These are phyloP conservation scores for Filobasidium uniguttulatum DNA, from an alignment of 1,284 basidiomycete species.

Conservation along the genomic window DNA sequence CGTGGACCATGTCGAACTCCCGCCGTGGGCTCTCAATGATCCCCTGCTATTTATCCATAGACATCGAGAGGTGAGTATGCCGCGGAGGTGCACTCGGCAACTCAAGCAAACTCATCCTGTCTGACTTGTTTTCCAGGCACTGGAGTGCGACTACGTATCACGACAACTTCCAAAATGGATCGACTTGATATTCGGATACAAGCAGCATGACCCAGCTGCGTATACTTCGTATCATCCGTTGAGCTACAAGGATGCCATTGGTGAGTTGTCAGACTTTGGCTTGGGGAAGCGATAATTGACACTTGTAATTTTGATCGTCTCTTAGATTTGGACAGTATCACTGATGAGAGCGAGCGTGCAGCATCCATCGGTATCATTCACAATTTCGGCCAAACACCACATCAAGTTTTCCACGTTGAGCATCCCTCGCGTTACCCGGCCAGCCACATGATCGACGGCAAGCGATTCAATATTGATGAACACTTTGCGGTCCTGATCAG, in stretches of 20 bases:
- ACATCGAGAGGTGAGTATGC: constrained; percentile 54
- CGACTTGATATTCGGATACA: constrained; percentile 67
- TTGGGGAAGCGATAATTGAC: too few relatives aligned
- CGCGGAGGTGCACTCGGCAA: neutral
- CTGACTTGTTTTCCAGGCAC: constrained; percentile 44
- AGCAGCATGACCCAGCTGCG: constrained; percentile 64
- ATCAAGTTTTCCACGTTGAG: constrained; percentile 68
- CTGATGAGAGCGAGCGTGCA: constrained; percentile 72
- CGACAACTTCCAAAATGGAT: constrained; percentile 80
- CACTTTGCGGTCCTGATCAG: constrained; percentile 31
- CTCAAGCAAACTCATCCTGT: too few relatives aligned
- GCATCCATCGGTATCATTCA: constrained; percentile 91
- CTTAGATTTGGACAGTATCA: constrained; percentile 67
- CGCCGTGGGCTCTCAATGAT: constrained; percentile 79
- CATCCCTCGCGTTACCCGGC: constrained; percentile 66
- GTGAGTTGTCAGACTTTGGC: constrained; percentile 34
- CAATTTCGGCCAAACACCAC: constrained; percentile 85
- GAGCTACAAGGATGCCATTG: constrained; percentile 84
- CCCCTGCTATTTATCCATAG: constrained; percentile 68
- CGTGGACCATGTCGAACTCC: constrained; percentile 77
- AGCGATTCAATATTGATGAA: constrained; percentile 64
- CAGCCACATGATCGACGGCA: constrained; percentile 59
- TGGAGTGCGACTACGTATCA: constrained; percentile 82
- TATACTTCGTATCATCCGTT: constrained; percentile 87
- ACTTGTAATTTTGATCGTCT: constrained; percentile 1